These are phyloP conservation scores for Agaricales sp. DNA, from an alignment of 1,284 basidiomycete genomes.

Conservation along the genomic window DNA sequence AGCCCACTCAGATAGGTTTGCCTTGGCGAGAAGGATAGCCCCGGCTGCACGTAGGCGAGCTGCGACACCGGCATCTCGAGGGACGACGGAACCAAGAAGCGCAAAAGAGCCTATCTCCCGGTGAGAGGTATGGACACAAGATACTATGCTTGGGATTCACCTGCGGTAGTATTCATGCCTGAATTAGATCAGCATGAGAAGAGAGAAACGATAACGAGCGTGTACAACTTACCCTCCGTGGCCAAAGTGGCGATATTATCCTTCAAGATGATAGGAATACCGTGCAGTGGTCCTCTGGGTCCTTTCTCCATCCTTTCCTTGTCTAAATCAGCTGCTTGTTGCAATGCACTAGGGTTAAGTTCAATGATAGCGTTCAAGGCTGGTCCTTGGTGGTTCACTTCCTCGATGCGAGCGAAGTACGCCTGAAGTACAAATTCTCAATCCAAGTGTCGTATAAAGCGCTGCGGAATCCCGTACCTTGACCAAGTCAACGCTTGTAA, in stretches of 20 bases:
- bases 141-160: too few species aligned
- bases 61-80: conserved; percentile 52
- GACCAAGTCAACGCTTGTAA: conserved; percentile 56
- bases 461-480: conserved; percentile 28
- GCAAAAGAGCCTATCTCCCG: too few species aligned
- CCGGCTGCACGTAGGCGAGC: conserved; percentile 52
- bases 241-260: conserved; percentile 57
- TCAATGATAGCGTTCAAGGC: conserved; percentile 53
- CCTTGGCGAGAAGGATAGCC: conserved; percentile 48
- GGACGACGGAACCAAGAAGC: conserved; percentile 46
- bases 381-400: conserved; percentile 59
- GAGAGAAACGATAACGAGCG: neutral
- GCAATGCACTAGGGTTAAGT: conserved; percentile 46
- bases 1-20: conserved; percentile 55
- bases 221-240: conserved; percentile 32
- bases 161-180: conserved; percentile 63
- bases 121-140: too few species aligned
- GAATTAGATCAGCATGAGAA: neutral
- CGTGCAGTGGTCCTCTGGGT: conserved; percentile 47
- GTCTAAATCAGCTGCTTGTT: conserved; percentile 45
- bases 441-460: neutral
- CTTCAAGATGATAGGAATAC: conserved; percentile 63
- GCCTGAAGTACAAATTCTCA: conserved; percentile 31
- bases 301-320: conserved; percentile 36
- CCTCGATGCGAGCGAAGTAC: conserved; percentile 60